These are phyloP conservation scores for Talaromyces sp. DNA, from an alignment of 2,329 filamentous ascomycete genomes.

Conservation along the genomic window DNA sequence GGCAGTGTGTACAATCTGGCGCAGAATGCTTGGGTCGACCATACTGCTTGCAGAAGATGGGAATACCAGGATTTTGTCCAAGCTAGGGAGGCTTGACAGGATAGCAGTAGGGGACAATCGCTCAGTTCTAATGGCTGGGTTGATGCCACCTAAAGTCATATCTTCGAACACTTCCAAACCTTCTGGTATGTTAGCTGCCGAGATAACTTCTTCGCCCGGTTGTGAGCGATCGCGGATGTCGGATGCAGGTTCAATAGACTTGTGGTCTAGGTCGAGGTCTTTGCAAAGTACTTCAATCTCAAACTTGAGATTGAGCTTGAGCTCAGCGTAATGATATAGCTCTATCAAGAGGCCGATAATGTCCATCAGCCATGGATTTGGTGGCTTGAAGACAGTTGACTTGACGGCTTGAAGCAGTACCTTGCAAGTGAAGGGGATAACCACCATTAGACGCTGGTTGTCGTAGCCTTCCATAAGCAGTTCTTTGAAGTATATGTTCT, in stretches of 20 bases:
- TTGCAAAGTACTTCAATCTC: constrained; percentile 98
- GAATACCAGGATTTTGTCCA: constrained; percentile 74
- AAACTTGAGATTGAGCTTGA: constrained; percentile 96
- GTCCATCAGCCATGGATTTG: constrained; percentile 98
- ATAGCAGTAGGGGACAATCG: constrained; percentile 75
- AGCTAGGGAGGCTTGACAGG: constrained; percentile 77
- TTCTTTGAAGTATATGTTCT: constrained; percentile 96
- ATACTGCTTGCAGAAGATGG: constrained; percentile 75
- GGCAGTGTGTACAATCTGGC: constrained; percentile 76
- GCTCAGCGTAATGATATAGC: constrained; percentile 85
- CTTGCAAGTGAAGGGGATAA: constrained; percentile 97
- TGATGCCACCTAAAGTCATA: constrained; percentile 72
- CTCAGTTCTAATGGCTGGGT: constrained; percentile 65
- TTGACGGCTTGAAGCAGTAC: constrained; percentile 79
- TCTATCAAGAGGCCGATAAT: constrained; percentile 89
- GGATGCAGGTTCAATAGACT: constrained; percentile 81
- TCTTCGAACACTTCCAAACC: constrained; percentile 79
- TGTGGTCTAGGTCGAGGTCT: constrained; percentile 86
- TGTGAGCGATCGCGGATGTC: constrained; percentile 75
- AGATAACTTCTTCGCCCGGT: constrained; percentile 57
- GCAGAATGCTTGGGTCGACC: constrained; percentile 66
- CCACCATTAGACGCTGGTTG: constrained; percentile 83
- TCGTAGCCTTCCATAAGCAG: constrained; percentile 91
- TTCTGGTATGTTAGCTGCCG: constrained; percentile 61
- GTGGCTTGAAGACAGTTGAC: constrained; percentile 87